Conservation (phyloP, 2,329 filamentous ascomycete genomes). For the Amylocarpus encephaloides region DNA sequence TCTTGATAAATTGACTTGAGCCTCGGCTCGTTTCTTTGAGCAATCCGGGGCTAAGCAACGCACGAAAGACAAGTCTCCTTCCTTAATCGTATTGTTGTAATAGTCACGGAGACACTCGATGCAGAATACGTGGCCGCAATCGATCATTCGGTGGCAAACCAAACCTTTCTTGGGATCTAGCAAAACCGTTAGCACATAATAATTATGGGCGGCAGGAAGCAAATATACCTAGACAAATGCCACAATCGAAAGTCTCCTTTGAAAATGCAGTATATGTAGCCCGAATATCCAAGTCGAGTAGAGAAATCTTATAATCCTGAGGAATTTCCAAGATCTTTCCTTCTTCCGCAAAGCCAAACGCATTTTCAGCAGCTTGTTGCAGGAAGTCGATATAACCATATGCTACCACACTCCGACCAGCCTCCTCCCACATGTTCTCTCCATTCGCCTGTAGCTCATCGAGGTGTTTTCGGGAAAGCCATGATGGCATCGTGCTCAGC, state of each 20-base stretch:
- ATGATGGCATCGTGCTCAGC: conserved; percentile 49
- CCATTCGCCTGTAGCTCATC: conserved; percentile 45
- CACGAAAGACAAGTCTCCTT: conserved; percentile 74
- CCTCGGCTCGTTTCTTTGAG: conserved; percentile 50
- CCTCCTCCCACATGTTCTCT: conserved; percentile 53
- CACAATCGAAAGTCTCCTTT: conserved; percentile 79
- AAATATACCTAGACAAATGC: conserved; percentile 65
- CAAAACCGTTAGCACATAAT: conserved; percentile 2
- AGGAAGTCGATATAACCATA: conserved; percentile 60
- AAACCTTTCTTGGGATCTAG: conserved; percentile 82
- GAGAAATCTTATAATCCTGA: conserved; percentile 56
- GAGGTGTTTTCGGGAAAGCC: conserved; percentile 48
- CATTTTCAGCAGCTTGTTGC: conserved; percentile 51
- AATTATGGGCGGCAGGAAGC: conserved; percentile 8
- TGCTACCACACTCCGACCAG: conserved; percentile 51
- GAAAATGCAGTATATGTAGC: conserved; percentile 72
- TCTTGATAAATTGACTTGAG: conserved; percentile 26
- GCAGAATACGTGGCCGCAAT: conserved; percentile 90
- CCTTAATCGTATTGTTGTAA: conserved; percentile 79
- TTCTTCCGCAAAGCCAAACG: conserved; percentile 50
- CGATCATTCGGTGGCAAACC: conserved; percentile 72
- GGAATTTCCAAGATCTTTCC: conserved; percentile 46
- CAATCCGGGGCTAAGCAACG: conserved; percentile 77
- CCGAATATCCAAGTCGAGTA: conserved; percentile 73
- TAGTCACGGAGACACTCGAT: conserved; percentile 80